Evolutionary conservation across 106 monocot genomes (phyloP).

Genomic region (Vanilla planifolia): DNA sequence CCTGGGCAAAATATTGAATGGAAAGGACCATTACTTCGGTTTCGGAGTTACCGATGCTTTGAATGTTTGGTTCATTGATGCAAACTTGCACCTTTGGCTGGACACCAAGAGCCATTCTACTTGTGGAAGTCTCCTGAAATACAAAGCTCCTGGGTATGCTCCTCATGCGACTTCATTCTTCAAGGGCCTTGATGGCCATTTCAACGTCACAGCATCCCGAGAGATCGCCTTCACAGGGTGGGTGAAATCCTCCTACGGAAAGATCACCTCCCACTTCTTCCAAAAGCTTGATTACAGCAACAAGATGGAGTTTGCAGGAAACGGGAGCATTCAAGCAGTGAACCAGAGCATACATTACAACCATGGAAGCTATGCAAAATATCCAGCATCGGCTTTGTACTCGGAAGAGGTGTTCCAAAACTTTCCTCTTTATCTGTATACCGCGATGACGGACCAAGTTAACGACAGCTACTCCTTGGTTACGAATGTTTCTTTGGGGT

Average conservation of each 20-base stretch:
- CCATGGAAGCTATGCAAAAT: conserved; percentile 33
- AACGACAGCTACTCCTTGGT: conserved; percentile 29
- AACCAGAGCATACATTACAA: conserved; percentile 67
- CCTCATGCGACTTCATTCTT: conserved; percentile 32
- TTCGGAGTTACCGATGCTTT: conserved; percentile 67
- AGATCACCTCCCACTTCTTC: conserved; percentile 65
- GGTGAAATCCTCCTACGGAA: conserved; percentile 82
- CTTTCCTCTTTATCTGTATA: conserved; percentile 60
- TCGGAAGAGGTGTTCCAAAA: conserved; percentile 41
- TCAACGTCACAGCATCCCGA: conserved; percentile 39
- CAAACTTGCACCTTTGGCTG: conserved; percentile 91
- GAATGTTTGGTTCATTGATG: conserved; percentile 80
- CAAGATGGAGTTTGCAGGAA: conserved; percentile 36
- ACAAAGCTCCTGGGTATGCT: conserved; percentile 22
- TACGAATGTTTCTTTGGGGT: conserved; percentile 45
- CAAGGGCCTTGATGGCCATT: conserved; percentile 58
- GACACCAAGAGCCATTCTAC: conserved; percentile 41
- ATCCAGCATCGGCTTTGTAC: conserved; percentile 29
- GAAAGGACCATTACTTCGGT: conserved; percentile 60
- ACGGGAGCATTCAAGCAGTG: conserved; percentile 48
- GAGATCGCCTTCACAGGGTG: conserved; percentile 62
- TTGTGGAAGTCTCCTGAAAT: conserved; percentile 43
- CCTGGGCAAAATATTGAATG: conserved; percentile 68
- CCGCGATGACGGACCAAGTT: conserved; percentile 23
- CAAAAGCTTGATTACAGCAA: conserved; percentile 52